Percentiles rank a stretch among this genome's conserved stretches.
phyloP scores from a whole-genome alignment of 2,329 filamentous ascomycete genomes.

The Cryphonectria naterciae region DNA sequence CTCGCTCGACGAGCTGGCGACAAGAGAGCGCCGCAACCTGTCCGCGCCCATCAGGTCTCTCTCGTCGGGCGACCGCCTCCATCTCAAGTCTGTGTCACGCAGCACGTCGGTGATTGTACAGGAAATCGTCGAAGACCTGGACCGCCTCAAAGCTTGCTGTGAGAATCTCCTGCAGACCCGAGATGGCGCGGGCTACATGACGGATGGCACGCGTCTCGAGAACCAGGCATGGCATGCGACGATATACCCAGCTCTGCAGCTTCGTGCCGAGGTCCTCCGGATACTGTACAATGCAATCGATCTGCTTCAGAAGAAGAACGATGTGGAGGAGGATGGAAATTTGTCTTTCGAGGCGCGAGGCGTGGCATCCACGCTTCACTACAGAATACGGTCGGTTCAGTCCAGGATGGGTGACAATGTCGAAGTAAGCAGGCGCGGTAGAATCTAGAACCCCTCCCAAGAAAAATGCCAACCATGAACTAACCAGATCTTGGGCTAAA shows the following conservation, averaged over 20 bases:
- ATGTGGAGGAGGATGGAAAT: neutral
- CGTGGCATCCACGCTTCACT: neutral
- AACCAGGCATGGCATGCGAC: neutral
- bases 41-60: neutral
- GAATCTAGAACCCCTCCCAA: no score
- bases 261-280: neutral
- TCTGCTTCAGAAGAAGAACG: neutral
- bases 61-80: neutral
- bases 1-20: constrained; percentile 1
- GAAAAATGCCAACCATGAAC: neutral
- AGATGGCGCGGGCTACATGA: neutral
- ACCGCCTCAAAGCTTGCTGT: neutral
- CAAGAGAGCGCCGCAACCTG: neutral
- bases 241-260: neutral
- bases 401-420: neutral
- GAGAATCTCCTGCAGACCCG: neutral
- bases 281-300: constrained; percentile 1
- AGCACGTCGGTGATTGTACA: neutral
- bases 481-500: neutral
- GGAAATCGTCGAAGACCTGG: neutral
- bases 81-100: neutral
- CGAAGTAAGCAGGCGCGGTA: neutral
- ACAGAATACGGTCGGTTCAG: neutral
- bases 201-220: neutral
- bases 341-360: neutral